These are phyloP conservation scores for Albatrellus ellisii DNA, from an alignment of 768 basidiomycete species.

Conservation along the genomic window DNA sequence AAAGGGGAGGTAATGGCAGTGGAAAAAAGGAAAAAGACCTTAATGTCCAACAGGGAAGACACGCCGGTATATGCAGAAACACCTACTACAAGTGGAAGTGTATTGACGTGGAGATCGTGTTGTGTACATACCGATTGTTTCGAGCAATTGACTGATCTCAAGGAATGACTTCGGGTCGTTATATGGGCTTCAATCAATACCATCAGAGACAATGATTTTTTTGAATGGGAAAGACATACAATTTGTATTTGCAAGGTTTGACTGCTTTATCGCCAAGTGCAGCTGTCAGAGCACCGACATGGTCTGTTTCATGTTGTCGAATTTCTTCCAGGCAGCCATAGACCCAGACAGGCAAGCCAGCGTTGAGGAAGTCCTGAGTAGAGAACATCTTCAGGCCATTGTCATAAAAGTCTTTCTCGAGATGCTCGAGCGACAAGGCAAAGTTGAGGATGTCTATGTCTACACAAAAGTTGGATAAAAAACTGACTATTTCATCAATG, in stretches of 20 bases:
- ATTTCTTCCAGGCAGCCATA: slow-evolving; percentile 40
- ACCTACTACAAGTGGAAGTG: background rate
- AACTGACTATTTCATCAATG: too few species aligned
- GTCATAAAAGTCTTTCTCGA: slow-evolving; percentile 33
- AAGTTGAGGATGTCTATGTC: slow-evolving; percentile 27
- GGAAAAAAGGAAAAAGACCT: slow-evolving; percentile 12
- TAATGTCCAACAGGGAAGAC: slow-evolving; percentile 25
- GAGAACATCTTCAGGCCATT: slow-evolving; percentile 32
- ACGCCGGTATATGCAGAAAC: slow-evolving; percentile 51
- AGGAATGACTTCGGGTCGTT: slow-evolving; percentile 24
- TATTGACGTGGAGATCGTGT: background rate
- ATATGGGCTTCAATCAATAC: slow-evolving; percentile 29
- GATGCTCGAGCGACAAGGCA: slow-evolving; percentile 34
- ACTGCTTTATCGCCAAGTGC: slow-evolving; percentile 32
- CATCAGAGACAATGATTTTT: slow-evolving; percentile 5
- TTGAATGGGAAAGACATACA: slow-evolving; percentile 33
- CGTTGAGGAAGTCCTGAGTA: slow-evolving; percentile 29
- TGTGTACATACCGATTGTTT: slow-evolving; percentile 32
- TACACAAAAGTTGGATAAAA: background rate
- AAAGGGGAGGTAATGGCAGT: slow-evolving; percentile 7
- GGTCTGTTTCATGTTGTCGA: slow-evolving; percentile 36
- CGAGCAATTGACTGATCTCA: slow-evolving; percentile 31
- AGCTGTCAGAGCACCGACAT: slow-evolving; percentile 37
- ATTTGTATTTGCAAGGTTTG: slow-evolving; percentile 45
- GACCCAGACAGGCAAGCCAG: slow-evolving; percentile 36